Base-by-base conservation (phyloP, 768 basidiomycete species). In the Chalciporus pseudorubinellus region DNA sequence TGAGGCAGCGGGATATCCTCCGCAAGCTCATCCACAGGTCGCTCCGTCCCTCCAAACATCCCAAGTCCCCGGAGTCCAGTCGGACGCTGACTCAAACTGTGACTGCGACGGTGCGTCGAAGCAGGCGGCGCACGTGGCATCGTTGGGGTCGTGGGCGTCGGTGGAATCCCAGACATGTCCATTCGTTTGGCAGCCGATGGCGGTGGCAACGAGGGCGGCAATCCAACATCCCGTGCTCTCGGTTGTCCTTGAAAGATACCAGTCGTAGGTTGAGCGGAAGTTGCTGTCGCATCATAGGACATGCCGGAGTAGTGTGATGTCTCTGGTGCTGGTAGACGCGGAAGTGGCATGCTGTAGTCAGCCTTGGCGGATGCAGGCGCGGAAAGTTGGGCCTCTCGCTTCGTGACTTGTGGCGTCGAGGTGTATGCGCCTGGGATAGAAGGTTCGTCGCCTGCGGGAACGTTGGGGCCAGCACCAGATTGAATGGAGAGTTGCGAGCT, bases 291-390 rank as follows among this genome's bases (percentile, higher is more conserved):
- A 61, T 92, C 89, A 61, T 93, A 93, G 28, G 88, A 89, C 80
- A 85, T 80, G 9, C 83, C 86, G 14, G 88, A 89, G 61, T 84
- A 89, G 63, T 93, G 91, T 0, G 84, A 83, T 6, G 87, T 82
- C 62, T 86, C 87, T 0, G 92, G 92, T 2, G 87, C 81, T 24
- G 92, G 91, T 13, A 93, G 74, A 16, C 87, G 77, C 3, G 92
- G 90, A 6, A 92, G 77, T 0, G 85, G 82, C 84, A 94, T 91
- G 57, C 80, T 86, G 65, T 92, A 91, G 59, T 91, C 88, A 4
- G 85, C 83, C 61, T 74, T 78, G 14, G 69, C 61, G 72, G 53
- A 71, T 64, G 43, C 61, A 55, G 41, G 69, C 45, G 24, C 16
- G 3, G 26, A 26, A 26, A 26, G 26, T 26, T 61, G 41, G 31